Percentiles rank a stretch among this genome's conserved stretches.
These are phyloP conservation scores for Pulveroboletus sp. DNA, from an alignment of 768 basidiomycete genomes.

Conservation along the genomic window DNA sequence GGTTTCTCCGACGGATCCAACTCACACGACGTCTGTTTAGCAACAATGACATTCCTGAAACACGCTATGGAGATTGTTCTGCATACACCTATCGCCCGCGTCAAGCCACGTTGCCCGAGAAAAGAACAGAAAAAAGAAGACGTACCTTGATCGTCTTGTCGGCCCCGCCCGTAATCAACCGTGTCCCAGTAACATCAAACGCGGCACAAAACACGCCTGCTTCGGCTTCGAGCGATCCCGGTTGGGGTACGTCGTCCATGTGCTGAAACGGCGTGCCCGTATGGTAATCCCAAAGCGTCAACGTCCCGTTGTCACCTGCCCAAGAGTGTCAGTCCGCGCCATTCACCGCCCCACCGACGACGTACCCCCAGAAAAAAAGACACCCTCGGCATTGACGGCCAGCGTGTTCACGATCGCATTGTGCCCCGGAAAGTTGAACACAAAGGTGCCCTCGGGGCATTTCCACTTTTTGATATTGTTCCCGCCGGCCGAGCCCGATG, in stretches of 20 bases:
- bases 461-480: constrained; percentile 99
- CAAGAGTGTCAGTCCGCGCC: not conserved
- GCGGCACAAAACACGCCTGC: constrained; percentile 96
- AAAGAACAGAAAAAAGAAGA: not conserved
- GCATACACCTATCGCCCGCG: constrained; percentile 54
- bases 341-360: not conserved
- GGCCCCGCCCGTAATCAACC: constrained; percentile 93
- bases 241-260: constrained; percentile 90
- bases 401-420: constrained; percentile 97
- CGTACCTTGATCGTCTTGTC: constrained; percentile 98
- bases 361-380: constrained; percentile 94
- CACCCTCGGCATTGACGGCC: constrained; percentile 91
- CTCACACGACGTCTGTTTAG: too few species aligned
- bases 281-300: constrained; percentile 93
- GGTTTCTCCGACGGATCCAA: too few species aligned
- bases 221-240: constrained; percentile 97
- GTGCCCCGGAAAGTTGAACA: constrained; percentile 95
- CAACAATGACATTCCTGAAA: too few species aligned
- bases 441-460: constrained; percentile 93
- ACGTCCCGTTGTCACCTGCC: constrained; percentile 85
- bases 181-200: constrained; percentile 93
- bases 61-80: constrained; percentile 44
- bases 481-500: constrained; percentile 93
- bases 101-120: not conserved
- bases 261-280: constrained; percentile 96